Conservation (phyloP, 148 eudicot genomes). For the Selenicereus undatus region DNA sequence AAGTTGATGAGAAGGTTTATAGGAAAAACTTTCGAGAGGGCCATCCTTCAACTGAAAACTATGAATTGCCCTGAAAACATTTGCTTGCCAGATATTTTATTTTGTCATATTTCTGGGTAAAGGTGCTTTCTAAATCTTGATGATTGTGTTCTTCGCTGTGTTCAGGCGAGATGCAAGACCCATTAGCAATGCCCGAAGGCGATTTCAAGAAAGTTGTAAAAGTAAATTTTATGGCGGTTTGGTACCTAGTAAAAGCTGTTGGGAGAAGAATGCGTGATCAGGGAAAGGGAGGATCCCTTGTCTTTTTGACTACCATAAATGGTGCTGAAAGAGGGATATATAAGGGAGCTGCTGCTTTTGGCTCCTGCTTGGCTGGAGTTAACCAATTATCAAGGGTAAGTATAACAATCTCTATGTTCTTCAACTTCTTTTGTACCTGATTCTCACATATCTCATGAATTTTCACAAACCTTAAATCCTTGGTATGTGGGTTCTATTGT, state of each 20-base stretch:
- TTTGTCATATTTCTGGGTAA: neutral
- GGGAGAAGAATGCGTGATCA: slow-evolving; percentile 75
- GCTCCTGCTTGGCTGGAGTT: slow-evolving; percentile 77
- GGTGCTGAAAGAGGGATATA: slow-evolving; percentile 92
- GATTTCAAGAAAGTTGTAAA: slow-evolving; percentile 75
- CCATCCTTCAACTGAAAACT: neutral
- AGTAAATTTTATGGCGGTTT: slow-evolving; percentile 69
- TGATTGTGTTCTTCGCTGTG: neutral
- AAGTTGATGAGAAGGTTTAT: neutral
- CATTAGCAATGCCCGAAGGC: slow-evolving; percentile 48
- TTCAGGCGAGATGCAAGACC: slow-evolving; percentile 82
- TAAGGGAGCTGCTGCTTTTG: slow-evolving; percentile 87
- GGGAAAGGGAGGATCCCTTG: slow-evolving; percentile 77
- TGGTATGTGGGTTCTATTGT: too few species aligned
- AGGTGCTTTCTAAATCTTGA: neutral
- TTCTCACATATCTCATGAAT: neutral
- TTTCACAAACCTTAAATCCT: too few species aligned
- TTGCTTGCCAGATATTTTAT: neutral
- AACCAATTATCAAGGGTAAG: slow-evolving; percentile 84
- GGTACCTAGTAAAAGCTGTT: slow-evolving; percentile 78
- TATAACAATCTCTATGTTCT: neutral
- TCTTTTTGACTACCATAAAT: slow-evolving; percentile 66
- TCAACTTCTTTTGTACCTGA: neutral
- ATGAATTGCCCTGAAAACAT: neutral
- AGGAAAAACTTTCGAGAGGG: neutral